Evolutionary conservation across 768 basidiomycete species (phyloP).

Genomic region (Mycena maculata): DNA sequence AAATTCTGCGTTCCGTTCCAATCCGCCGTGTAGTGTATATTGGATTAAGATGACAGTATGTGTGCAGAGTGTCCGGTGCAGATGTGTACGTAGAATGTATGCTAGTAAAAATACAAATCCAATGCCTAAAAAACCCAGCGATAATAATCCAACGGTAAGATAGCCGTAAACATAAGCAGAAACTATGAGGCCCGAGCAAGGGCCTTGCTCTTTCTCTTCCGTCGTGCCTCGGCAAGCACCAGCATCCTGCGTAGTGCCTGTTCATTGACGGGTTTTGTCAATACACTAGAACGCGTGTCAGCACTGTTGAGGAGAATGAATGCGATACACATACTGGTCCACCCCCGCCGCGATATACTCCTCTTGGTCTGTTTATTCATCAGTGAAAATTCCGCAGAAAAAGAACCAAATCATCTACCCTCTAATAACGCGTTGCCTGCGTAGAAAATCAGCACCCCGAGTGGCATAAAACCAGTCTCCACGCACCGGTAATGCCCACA

Average conservation of each 20-base stretch:
- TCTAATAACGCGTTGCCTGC: conserved; percentile 65
- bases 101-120: conserved; percentile 18
- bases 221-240: conserved; percentile 58
- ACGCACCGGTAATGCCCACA: conserved; percentile 81
- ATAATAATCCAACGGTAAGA: conserved; percentile 25
- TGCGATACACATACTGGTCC: conserved; percentile 65
- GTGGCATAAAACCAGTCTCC: neutral
- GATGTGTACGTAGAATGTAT: neutral
- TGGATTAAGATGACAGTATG: neutral
- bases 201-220: conserved; percentile 44
- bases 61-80: neutral
- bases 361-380: conserved; percentile 69
- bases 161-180: conserved; percentile 19
- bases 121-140: neutral
- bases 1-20: neutral
- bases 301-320: conserved; percentile 11
- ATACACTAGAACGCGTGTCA: conserved; percentile 57
- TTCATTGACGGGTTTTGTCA: conserved; percentile 86
- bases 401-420: conserved; percentile 47
- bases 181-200: conserved; percentile 20
- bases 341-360: conserved; percentile 83
- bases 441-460: conserved; percentile 12
- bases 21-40: neutral
- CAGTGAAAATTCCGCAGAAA: conserved; percentile 27
- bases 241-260: conserved; percentile 59